A percentile compares a stretch with the other conserved stretches of the same genome.
Evolutionary conservation across 2,329 filamentous ascomycete species (phyloP).

Genomic region (Exophiala sp.): DNA sequence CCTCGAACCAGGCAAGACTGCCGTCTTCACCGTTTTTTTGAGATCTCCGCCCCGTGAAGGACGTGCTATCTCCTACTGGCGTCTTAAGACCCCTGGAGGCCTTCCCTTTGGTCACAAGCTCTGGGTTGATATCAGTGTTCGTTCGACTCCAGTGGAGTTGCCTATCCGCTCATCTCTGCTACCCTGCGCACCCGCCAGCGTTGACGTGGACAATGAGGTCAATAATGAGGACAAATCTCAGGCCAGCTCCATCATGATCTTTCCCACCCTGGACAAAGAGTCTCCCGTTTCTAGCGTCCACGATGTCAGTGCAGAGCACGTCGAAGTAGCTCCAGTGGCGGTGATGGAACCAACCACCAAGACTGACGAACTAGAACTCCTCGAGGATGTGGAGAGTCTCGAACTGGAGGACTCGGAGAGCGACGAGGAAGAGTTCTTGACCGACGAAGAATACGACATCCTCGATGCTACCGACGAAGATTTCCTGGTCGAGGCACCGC

Average conservation of each 20-base stretch:
- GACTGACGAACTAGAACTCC: constrained; percentile 49
- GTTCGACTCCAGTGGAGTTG: constrained; percentile 19
- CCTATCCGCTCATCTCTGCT: constrained; percentile 23
- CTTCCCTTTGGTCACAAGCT: constrained; percentile 84
- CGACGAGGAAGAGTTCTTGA: constrained; percentile 71
- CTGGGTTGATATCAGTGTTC: constrained; percentile 85
- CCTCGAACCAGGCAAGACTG: constrained; percentile 67
- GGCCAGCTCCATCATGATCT: constrained; percentile 68
- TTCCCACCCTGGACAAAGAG: constrained; percentile 93
- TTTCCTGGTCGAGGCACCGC: constrained; percentile 49
- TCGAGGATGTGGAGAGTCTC: constrained; percentile 55
- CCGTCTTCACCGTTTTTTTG: constrained; percentile 75
- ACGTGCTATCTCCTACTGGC: constrained; percentile 92
- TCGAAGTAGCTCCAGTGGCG: constrained; percentile 31
- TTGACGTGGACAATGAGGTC: constrained; percentile 30
- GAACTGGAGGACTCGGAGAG: constrained; percentile 44
- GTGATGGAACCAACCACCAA: constrained; percentile 34
- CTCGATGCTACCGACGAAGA: constrained; percentile 93
- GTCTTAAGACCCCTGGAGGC: constrained; percentile 73
- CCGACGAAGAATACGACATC: constrained; percentile 97
- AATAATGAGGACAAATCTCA: constrained; percentile 33
- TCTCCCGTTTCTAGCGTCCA: constrained; percentile 77
- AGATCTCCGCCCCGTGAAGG: constrained; percentile 72
- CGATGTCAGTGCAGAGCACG: constrained; percentile 42
- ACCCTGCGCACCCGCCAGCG: constrained; percentile 11